Conservation (phyloP, 352 stramenopile species). For the Phytophthora constricta region DNA sequence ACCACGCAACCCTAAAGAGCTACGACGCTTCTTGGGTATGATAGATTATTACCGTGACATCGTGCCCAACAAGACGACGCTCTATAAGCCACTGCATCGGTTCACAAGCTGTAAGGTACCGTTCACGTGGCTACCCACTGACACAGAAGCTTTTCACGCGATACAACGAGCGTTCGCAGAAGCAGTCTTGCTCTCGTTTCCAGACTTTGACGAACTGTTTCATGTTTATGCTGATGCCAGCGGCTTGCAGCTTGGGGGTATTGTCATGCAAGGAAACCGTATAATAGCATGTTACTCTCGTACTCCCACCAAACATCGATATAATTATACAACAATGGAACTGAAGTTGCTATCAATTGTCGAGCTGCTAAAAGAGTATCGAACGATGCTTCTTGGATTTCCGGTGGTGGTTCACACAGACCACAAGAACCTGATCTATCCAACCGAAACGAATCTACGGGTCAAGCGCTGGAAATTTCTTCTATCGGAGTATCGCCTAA, state of each 20-base stretch:
- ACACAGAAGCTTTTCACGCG: not conserved
- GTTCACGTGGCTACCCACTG: not conserved
- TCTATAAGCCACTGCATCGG: not conserved
- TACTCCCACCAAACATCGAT: not conserved
- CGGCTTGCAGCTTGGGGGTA: not conserved
- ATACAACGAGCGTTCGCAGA: not conserved
- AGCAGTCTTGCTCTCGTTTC: not conserved
- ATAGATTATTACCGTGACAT: not conserved
- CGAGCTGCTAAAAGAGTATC: not conserved
- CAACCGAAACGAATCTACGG: not conserved
- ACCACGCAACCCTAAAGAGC: not conserved
- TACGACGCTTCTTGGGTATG: not conserved
- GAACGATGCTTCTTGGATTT: conserved; percentile 10
- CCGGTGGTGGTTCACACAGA: conserved; percentile 9
- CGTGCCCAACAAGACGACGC: not conserved
- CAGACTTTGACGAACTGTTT: not conserved
- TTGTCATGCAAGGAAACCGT: not conserved
- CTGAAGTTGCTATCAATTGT: conserved; percentile 2
- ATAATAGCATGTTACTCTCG: not conserved
- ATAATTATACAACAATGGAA: conserved; percentile 12
- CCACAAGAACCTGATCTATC: conserved; percentile 14
- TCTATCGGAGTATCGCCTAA: conserved; percentile 1
- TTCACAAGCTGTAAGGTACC: not conserved
- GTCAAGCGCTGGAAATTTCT: conserved; percentile 12
- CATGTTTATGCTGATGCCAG: not conserved